These are phyloP conservation scores for Pulveroboletus sp. DNA, from an alignment of 768 basidiomycete species.

Conservation along the genomic window DNA sequence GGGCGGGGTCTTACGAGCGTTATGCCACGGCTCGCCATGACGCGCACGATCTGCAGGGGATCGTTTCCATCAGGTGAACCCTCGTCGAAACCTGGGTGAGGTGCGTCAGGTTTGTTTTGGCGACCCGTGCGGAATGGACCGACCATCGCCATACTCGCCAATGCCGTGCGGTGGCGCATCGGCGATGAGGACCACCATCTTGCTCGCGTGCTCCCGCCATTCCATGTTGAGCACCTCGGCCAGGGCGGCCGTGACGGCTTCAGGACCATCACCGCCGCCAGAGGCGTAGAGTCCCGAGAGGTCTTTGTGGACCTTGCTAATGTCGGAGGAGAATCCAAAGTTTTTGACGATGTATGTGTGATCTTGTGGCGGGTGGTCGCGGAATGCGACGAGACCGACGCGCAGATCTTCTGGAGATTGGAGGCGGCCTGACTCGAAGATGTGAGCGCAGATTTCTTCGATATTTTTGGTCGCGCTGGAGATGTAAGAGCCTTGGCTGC, in stretches of 20 bases:
- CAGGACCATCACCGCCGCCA: slow-evolving; percentile 92
- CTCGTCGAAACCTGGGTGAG: slow-evolving; percentile 74
- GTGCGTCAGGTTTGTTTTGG: slow-evolving; percentile 12
- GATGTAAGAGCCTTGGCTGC: slow-evolving; percentile 86
- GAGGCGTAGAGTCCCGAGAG: slow-evolving; percentile 82
- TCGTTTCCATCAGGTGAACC: slow-evolving; percentile 94
- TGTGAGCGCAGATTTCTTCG: slow-evolving; percentile 90
- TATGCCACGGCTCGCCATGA: slow-evolving; percentile 89
- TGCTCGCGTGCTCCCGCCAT: slow-evolving; percentile 84
- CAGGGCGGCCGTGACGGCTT: slow-evolving; percentile 93
- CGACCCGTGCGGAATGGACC: slow-evolving; percentile 15
- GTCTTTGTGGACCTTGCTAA: slow-evolving; percentile 79
- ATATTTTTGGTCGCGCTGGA: slow-evolving; percentile 96
- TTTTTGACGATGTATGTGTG: slow-evolving; percentile 92
- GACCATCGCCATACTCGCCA: slow-evolving; percentile 95
- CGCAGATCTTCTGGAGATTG: slow-evolving; percentile 82
- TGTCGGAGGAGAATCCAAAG: slow-evolving; percentile 92
- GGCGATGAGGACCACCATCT: slow-evolving; percentile 95
- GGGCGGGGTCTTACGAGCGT: slow-evolving; percentile 61
- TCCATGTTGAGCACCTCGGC: slow-evolving; percentile 85
- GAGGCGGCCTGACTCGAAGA: slow-evolving; percentile 92
- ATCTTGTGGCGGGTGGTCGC: slow-evolving; percentile 97
- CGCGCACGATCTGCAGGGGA: slow-evolving; percentile 79
- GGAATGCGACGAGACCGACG: slow-evolving; percentile 90
- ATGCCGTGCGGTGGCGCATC: slow-evolving; percentile 98